Base-by-base conservation (phyloP, 768 basidiomycete genomes). In the Kockovaella imperatae region DNA sequence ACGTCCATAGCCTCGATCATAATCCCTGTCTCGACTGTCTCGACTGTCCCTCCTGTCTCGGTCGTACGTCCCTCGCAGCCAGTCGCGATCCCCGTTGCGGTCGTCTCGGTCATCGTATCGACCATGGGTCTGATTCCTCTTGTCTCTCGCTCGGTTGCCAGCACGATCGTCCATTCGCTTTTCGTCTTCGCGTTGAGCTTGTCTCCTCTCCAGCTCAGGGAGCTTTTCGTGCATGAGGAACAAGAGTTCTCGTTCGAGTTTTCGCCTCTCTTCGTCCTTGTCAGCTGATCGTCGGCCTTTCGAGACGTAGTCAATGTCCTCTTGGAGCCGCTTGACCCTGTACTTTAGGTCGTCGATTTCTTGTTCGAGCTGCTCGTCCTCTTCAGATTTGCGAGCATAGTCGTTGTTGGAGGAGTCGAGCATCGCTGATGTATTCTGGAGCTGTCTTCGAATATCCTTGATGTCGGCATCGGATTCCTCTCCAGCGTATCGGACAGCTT, bases 331-430 rank as follows among this genome's bases (percentile, higher is more conserved):
- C 63, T 81, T 80, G 38, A 95, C 87, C 24, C 84, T 79, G 62
- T 87, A 87, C 35, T 80, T 80, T 39, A 99, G 74, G 55, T 91
- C 87, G 5, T 83, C 79, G 73, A 95, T 77, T 71, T 97, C 95
- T 36, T 83, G 78, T 45, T 91, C 87, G n/a, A 99, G 76, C 42
- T 78, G 84, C 47, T 95, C 90, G 60, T 96, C 90, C 52, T 93
- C 90, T 2, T 75, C 79, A 0, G 83, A 81, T 35, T 79, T 74
- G 2, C 74, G 59, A 0, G 79, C 79, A 45, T 80, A 80, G 17
- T 77, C 80, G n/a, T 82, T 81, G 0, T 82, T 75, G 3, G 77
- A 77, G 21, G 79, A 78, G 56, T 96, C 89, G 3, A 96, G 77
- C 78, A 83, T 79, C 44, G 80, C 77, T 8, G 86, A 83, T 0